Conservation (phyloP, 1,284 basidiomycete species). For the Moesziomyces aphidis region DNA sequence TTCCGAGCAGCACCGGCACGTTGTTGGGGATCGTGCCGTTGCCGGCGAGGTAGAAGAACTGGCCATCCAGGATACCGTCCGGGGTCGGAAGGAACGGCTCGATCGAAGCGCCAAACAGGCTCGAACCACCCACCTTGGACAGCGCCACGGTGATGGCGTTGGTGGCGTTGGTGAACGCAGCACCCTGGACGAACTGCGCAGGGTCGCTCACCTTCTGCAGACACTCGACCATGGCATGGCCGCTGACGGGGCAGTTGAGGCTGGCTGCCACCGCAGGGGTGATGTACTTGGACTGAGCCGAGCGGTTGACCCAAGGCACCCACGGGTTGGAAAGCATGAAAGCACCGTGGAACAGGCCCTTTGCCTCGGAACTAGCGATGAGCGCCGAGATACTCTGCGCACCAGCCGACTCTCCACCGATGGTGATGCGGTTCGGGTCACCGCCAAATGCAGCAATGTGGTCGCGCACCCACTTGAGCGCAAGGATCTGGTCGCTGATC, state of each 20-base stretch:
- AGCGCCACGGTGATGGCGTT: slow-evolving; percentile 16
- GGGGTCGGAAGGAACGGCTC: slow-evolving; percentile 42
- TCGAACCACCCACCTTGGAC: slow-evolving; percentile 4
- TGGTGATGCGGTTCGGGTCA: slow-evolving; percentile 74
- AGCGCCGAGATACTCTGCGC: slow-evolving; percentile 69
- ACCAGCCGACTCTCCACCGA: slow-evolving; percentile 89
- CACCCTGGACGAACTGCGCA: slow-evolving; percentile 20
- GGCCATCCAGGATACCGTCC: slow-evolving; percentile 36
- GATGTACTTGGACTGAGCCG: slow-evolving; percentile 20
- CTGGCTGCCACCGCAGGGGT: slow-evolving; percentile 25
- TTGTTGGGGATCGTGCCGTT: slow-evolving; percentile 45
- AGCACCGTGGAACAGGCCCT: slow-evolving; percentile 28
- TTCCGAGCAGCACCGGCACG: slow-evolving; percentile 33
- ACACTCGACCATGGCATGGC: slow-evolving; percentile 34
- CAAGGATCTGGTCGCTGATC: slow-evolving; percentile 58
- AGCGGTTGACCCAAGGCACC: slow-evolving; percentile 32
- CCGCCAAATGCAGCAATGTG: slow-evolving; percentile 77
- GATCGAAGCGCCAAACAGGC: slow-evolving; percentile 12
- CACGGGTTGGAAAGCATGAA: slow-evolving; percentile 45
- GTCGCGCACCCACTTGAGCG: slow-evolving; percentile 73
- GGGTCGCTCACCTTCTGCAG: slow-evolving; percentile 31
- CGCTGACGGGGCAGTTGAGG: slow-evolving; percentile 18
- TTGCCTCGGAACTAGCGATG: slow-evolving; percentile 18
- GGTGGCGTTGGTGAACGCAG: slow-evolving; percentile 23
- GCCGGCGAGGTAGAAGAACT: slow-evolving; percentile 43